phyloP scores from a whole-genome alignment of 2,329 filamentous ascomycete genomes.

The Septoria petroselini region DNA sequence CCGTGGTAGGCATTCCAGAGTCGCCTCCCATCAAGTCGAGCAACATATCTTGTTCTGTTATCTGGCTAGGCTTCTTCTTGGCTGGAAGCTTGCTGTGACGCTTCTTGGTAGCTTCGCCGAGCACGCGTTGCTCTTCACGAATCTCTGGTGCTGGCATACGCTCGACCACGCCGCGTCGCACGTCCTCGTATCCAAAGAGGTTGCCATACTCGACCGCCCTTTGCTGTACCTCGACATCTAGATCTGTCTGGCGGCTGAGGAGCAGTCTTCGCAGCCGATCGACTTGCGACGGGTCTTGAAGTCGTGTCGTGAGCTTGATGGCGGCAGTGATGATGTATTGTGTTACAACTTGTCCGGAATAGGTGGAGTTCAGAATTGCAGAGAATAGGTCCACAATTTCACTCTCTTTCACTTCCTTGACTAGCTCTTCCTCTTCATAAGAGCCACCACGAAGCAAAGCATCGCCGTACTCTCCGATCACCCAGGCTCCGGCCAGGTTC shows the following conservation, averaged over 20 bases:
- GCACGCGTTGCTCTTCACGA: slow-evolving; percentile 85
- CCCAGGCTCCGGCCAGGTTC: slow-evolving; percentile 91
- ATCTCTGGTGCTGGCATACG: slow-evolving; percentile 98
- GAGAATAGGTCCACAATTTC: slow-evolving; percentile 92
- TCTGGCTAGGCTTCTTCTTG: slow-evolving; percentile 72
- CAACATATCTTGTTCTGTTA: slow-evolving; percentile 85
- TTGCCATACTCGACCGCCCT: slow-evolving; percentile 93
- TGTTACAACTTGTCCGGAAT: slow-evolving; percentile 83
- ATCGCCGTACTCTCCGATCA: slow-evolving; percentile 95
- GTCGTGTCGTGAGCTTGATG: slow-evolving; percentile 89
- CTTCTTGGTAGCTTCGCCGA: slow-evolving; percentile 68
- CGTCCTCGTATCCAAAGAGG: slow-evolving; percentile 84
- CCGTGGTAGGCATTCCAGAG: slow-evolving; percentile 52
- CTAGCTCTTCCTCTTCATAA: slow-evolving; percentile 90
- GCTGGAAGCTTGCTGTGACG: slow-evolving; percentile 56
- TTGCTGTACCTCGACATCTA: slow-evolving; percentile 95
- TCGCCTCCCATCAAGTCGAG: slow-evolving; percentile 84
- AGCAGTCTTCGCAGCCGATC: slow-evolving; percentile 80
- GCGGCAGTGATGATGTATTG: slow-evolving; percentile 95
- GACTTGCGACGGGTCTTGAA: slow-evolving; percentile 79
- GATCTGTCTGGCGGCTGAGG: slow-evolving; percentile 72
- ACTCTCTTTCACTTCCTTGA: slow-evolving; percentile 75
- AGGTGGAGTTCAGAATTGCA: slow-evolving; percentile 89
- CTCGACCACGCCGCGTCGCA: slow-evolving; percentile 85
- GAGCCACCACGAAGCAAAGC: slow-evolving; percentile 82